Conservation (phyloP, 1,284 basidiomycete genomes). For the Thecaphora frezii region DNA sequence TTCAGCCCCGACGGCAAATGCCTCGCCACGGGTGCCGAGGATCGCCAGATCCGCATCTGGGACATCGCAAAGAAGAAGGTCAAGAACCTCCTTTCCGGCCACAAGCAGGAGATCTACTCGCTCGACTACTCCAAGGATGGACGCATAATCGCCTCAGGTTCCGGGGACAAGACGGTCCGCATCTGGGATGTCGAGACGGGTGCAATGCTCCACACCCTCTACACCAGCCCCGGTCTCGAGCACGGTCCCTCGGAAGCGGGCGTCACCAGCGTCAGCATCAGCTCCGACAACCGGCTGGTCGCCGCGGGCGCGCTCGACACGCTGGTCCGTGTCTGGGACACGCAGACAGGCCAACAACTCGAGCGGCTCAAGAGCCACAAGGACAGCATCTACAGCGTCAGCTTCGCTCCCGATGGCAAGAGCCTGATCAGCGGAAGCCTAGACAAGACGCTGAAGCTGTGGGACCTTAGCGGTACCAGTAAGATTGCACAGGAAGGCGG, state of each 20-base stretch:
- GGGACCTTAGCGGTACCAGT: constrained; percentile 71
- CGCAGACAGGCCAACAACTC: constrained; percentile 70
- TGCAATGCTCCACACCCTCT: constrained; percentile 52
- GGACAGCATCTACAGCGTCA: constrained; percentile 80
- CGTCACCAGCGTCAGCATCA: constrained; percentile 74
- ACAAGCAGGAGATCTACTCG: constrained; percentile 87
- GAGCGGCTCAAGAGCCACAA: constrained; percentile 77
- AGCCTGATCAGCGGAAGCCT: constrained; percentile 77
- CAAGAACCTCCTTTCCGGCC: constrained; percentile 73
- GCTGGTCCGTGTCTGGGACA: constrained; percentile 84
- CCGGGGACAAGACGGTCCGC: constrained; percentile 83
- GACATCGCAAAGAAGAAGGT: constrained; percentile 71
- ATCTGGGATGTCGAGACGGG: constrained; percentile 80
- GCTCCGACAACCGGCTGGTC: constrained; percentile 76
- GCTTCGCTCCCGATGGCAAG: constrained; percentile 82
- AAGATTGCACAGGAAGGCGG: constrained; percentile 45
- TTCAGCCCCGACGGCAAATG: constrained; percentile 56
- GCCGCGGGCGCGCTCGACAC: constrained; percentile 83
- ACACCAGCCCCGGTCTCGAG: constrained; percentile 60
- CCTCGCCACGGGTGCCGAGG: constrained; percentile 57
- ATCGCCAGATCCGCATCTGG: constrained; percentile 65
- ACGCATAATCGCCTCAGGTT: constrained; percentile 79
- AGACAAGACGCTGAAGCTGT: constrained; percentile 83
- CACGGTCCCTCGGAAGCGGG: constrained; percentile 70
- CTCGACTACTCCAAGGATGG: constrained; percentile 80